phyloP scores from a whole-genome alignment of 106 monocot genomes.

The Dioscorea alata region DNA sequence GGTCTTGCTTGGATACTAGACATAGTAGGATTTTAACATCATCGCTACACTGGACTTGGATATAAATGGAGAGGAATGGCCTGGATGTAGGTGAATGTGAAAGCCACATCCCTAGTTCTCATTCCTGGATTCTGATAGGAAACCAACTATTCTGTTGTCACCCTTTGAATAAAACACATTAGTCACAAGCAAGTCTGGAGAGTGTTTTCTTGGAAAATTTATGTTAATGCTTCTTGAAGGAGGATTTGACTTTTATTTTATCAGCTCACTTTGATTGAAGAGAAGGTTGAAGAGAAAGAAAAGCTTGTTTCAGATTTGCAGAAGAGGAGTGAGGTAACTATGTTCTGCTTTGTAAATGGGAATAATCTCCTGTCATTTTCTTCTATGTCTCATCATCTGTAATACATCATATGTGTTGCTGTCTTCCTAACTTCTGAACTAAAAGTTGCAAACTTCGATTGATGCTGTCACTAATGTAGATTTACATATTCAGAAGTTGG shows the following conservation, averaged over 20 bases:
- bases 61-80: too few relatives aligned
- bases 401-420: not conserved
- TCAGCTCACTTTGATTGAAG: constrained; percentile 50
- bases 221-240: not conserved
- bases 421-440: not conserved
- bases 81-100: too few relatives aligned
- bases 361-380: not conserved
- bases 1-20: too few relatives aligned
- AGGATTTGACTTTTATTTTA: not conserved
- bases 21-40: too few relatives aligned
- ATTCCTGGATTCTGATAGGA: too few relatives aligned
- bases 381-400: not conserved
- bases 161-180: too few relatives aligned
- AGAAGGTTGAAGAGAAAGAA: constrained; percentile 51
- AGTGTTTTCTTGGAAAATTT: too few relatives aligned
- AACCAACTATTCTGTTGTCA: too few relatives aligned
- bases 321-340: constrained; percentile 58
- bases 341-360: not conserved
- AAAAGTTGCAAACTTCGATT: not conserved
- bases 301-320: constrained; percentile 50
- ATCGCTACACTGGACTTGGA: too few relatives aligned
- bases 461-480: not conserved
- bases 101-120: too few relatives aligned
- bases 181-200: too few relatives aligned
- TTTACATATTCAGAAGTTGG: constrained; percentile 48